Conservation (phyloP, 2,329 filamentous ascomycete genomes). For the Chaetomium olivaceum region DNA sequence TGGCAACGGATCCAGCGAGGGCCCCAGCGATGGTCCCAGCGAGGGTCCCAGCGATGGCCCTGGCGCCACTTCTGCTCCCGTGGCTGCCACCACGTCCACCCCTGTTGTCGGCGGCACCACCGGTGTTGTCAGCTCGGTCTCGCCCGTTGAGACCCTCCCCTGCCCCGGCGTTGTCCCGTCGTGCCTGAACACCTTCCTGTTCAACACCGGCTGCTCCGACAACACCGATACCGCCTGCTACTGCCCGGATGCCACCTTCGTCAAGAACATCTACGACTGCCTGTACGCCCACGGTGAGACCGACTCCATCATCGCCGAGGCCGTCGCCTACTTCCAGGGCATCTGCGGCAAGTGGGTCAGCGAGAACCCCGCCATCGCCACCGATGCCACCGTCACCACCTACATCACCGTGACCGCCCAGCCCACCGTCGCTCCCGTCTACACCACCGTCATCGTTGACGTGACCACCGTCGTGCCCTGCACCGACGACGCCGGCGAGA, state of each 20-base stretch:
- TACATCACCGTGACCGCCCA: constrained; percentile 57
- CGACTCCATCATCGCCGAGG: constrained; percentile 65
- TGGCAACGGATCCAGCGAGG: neutral
- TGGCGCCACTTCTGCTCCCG: neutral
- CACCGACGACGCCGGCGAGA: constrained; percentile 48
- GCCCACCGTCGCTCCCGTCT: constrained; percentile 43
- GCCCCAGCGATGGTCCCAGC: neutral
- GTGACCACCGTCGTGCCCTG: constrained; percentile 55
- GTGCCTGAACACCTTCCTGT: constrained; percentile 91
- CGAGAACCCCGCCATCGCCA: constrained; percentile 82
- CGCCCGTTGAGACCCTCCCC: constrained; percentile 48
- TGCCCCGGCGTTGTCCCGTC: constrained; percentile 76
- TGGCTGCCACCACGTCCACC: constrained; percentile 42
- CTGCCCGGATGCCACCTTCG: constrained; percentile 78
- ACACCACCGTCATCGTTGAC: constrained; percentile 51
- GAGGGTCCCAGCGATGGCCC: neutral
- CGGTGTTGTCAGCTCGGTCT: constrained; percentile 9
- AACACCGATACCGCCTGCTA: constrained; percentile 85
- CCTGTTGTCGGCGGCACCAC: constrained; percentile 40
- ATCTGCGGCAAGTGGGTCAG: constrained; percentile 78
- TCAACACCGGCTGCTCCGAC: constrained; percentile 70
- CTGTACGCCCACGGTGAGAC: constrained; percentile 73
- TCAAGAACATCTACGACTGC: constrained; percentile 77
- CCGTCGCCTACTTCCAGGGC: constrained; percentile 83
- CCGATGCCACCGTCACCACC: constrained; percentile 64